Conservation (phyloP, 371 early-diverging fungal genomes). For the Cokeromyces recurvatus region DNA sequence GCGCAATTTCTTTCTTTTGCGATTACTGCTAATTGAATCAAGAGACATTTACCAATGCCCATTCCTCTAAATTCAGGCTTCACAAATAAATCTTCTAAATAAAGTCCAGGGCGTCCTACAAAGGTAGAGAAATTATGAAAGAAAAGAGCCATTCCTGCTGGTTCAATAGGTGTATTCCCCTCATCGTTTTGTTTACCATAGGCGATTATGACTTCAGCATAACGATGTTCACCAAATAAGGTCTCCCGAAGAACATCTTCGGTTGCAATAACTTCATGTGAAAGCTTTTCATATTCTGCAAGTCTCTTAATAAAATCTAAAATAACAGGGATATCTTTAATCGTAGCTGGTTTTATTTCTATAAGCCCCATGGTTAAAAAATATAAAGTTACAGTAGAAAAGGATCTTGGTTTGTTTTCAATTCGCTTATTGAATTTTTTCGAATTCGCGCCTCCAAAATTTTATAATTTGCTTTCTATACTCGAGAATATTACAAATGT, state of each 20-base stretch:
- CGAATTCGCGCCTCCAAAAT: too few species aligned
- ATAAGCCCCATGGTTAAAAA: too few species aligned
- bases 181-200: slow-evolving; percentile 35
- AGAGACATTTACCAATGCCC: slow-evolving; percentile 68
- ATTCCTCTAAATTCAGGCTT: slow-evolving; percentile 57
- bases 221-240: slow-evolving; percentile 60
- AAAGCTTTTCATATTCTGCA: slow-evolving; percentile 74
- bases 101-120: slow-evolving; percentile 70
- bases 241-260: slow-evolving; percentile 56
- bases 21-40: slow-evolving; percentile 63
- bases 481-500: too few species aligned
- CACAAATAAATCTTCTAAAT: slow-evolving; percentile 83
- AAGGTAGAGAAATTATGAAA: slow-evolving; percentile 83
- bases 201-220: slow-evolving; percentile 67
- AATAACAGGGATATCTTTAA: slow-evolving; percentile 61
- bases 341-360: slow-evolving; percentile 53
- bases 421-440: too few species aligned
- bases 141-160: slow-evolving; percentile 77
- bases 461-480: too few species aligned
- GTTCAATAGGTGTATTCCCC: slow-evolving; percentile 12
- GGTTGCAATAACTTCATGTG: slow-evolving; percentile 69
- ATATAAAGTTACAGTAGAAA: too few species aligned
- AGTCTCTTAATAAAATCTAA: slow-evolving; percentile 66
- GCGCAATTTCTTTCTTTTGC: slow-evolving; percentile 65
- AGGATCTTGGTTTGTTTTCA: too few species aligned